Conservation (phyloP, 495 filamentous ascomycete genomes). For the Aspergillus nanangensis region DNA sequence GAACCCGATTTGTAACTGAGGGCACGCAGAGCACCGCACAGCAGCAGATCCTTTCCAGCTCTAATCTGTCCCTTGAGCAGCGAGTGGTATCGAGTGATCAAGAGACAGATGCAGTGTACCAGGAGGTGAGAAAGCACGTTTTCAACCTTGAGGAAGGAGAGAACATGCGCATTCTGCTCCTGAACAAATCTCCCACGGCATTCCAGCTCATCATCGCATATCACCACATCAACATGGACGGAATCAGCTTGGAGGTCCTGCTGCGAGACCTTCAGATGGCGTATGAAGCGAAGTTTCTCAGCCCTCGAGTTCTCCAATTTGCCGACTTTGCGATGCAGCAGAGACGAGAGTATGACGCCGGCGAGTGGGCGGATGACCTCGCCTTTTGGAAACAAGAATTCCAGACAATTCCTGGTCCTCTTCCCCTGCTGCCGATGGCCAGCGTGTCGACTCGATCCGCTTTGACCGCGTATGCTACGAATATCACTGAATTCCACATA, state of each 20-base stretch:
- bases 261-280: conserved; percentile 34
- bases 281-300: conserved; percentile 24
- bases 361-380: conserved; percentile 15
- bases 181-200: conserved; percentile 8
- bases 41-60: conserved; percentile 17
- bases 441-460: neutral
- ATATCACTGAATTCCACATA: conserved; percentile 10
- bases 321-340: conserved; percentile 23
- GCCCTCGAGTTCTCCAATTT: conserved; percentile 14
- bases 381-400: conserved; percentile 34
- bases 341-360: conserved; percentile 11
- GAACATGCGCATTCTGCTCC: conserved; percentile 20
- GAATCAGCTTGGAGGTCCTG: conserved; percentile 34
- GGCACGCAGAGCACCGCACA: neutral
- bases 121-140: conserved; percentile 13
- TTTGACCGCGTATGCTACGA: conserved; percentile 1
- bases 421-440: conserved; percentile 36
- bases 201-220: conserved; percentile 31
- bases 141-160: conserved; percentile 31
- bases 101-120: conserved; percentile 10
- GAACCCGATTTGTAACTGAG: conserved; percentile 35
- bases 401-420: conserved; percentile 12
- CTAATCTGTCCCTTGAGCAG: conserved; percentile 11
- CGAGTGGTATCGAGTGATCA: conserved; percentile 3
- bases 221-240: conserved; percentile 50